Conservation (phyloP, 345 rosid genomes). For the Rhodamnia rubescens region DNA sequence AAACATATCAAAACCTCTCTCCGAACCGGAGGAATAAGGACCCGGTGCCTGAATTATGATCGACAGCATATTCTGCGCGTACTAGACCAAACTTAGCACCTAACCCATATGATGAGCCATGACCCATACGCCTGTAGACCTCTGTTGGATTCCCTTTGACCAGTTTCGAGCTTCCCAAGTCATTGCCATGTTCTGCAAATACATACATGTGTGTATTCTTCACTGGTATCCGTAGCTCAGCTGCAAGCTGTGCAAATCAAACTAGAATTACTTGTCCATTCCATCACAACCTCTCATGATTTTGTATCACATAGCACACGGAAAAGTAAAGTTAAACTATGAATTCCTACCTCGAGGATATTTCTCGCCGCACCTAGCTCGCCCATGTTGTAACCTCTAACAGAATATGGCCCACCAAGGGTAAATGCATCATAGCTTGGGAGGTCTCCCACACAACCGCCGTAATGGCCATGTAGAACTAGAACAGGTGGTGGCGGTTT, state of each 20-base stretch:
- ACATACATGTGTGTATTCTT: conserved; percentile 72
- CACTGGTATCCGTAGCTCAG: conserved; percentile 85
- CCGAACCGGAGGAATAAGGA: conserved; percentile 93
- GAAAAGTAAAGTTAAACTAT: neutral
- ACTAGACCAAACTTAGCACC: conserved; percentile 87
- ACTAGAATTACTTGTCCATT: neutral
- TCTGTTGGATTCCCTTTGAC: conserved; percentile 98
- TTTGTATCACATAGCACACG: neutral
- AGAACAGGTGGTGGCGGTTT: conserved; percentile 83
- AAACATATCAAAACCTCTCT: conserved; percentile 54
- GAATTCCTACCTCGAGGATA: conserved; percentile 62
- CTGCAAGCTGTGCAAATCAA: conserved; percentile 61
- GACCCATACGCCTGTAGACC: conserved; percentile 84
- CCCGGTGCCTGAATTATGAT: conserved; percentile 82
- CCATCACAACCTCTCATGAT: neutral
- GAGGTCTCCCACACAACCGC: conserved; percentile 97
- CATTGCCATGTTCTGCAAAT: conserved; percentile 94
- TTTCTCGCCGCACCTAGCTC: conserved; percentile 92
- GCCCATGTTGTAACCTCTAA: conserved; percentile 98
- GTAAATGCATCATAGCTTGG: conserved; percentile 96
- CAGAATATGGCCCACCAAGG: conserved; percentile 98
- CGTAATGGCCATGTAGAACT: conserved; percentile 97
- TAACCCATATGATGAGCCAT: conserved; percentile 84
- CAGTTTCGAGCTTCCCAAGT: conserved; percentile 88
- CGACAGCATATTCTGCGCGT: conserved; percentile 91